phyloP scores from a whole-genome alignment of 2,329 filamentous ascomycete genomes.

The Mariannaea sp. region DNA sequence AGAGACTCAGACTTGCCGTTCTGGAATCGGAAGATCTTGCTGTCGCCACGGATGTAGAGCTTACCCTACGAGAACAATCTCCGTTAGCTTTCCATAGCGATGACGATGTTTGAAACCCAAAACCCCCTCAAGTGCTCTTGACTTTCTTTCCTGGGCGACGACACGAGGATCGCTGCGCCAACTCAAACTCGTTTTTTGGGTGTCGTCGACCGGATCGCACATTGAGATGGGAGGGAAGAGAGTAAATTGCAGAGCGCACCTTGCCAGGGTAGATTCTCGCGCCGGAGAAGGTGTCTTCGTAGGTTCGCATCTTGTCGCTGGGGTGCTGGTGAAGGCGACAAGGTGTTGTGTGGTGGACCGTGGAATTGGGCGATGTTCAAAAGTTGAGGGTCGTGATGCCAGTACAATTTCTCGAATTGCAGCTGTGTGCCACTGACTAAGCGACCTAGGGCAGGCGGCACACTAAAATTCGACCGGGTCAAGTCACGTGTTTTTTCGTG shows the following conservation, averaged over 20 bases:
- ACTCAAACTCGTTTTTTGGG: constrained; percentile 22
- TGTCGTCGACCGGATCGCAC: constrained; percentile 34
- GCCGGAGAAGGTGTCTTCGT: constrained; percentile 70
- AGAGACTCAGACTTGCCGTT: constrained; percentile 99
- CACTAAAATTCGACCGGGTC: constrained; percentile 29
- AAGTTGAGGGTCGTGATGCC: constrained; percentile 42
- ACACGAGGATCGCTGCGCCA: constrained; percentile 14
- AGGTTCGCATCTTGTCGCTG: constrained; percentile 65
- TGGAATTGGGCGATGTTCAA: constrained; percentile 45
- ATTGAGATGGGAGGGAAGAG: constrained; percentile 18
- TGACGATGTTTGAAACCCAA: constrained; percentile 12
- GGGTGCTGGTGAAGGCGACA: constrained; percentile 47
- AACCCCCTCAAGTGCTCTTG: constrained; percentile 24
- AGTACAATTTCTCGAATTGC: constrained; percentile 49
- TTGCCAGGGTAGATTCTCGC: constrained; percentile 71
- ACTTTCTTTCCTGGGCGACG: constrained; percentile 9
- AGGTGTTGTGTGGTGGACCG: constrained; percentile 49
- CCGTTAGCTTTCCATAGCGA: constrained; percentile 38
- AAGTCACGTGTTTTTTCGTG: constrained; percentile 41
- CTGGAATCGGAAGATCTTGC: constrained; percentile 99
- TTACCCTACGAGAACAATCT: constrained; percentile 73
- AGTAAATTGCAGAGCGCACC: constrained; percentile 55
- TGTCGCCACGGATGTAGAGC: constrained; percentile 99
- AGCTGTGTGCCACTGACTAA: constrained; percentile 49
- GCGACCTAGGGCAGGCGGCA: constrained; percentile 46